These are phyloP conservation scores for Venturiaceae sp. DNA, from an alignment of 2,329 filamentous ascomycete genomes.

Conservation along the genomic window DNA sequence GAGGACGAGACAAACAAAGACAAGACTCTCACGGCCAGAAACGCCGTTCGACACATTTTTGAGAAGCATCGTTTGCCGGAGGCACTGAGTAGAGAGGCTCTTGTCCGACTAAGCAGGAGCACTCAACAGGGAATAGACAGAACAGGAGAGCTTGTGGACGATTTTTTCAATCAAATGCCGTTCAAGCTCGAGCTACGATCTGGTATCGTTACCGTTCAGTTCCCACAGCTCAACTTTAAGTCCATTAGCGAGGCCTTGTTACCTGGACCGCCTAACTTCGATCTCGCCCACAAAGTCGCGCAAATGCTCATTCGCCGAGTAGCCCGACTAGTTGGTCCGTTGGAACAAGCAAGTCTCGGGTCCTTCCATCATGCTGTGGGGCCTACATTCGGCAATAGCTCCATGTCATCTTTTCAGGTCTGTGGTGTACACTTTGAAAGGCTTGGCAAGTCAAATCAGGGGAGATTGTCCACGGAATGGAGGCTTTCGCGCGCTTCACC, in stretches of 20 bases:
- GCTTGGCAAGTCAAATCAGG: too few relatives aligned
- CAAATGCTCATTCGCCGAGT: too few relatives aligned
- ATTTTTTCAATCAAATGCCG: conserved; percentile 15
- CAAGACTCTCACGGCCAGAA: conserved; percentile 65
- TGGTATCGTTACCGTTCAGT: conserved; percentile 14
- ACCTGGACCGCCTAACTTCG: background rate
- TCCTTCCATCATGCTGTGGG: too few relatives aligned
- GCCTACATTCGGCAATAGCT: too few relatives aligned
- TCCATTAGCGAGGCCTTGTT: conserved; percentile 8
- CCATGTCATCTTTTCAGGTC: background rate
- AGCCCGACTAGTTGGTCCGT: too few relatives aligned
- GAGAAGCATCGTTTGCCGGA: conserved; percentile 50
- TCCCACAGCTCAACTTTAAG: background rate
- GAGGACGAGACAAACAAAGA: conserved; percentile 80
- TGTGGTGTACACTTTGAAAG: background rate
- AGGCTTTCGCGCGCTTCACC: background rate
- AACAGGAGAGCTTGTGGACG: background rate
- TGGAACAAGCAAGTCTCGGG: too few relatives aligned
- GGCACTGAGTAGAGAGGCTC: background rate
- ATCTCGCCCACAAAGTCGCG: background rate
- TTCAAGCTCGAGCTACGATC: conserved; percentile 10
- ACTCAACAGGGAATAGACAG: background rate
- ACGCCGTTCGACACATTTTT: conserved; percentile 65
- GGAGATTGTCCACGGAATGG: too few relatives aligned
- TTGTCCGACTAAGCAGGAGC: background rate